Conservation (phyloP, 2,329 filamentous ascomycete species). For the Phaeosphaeria sp. region DNA sequence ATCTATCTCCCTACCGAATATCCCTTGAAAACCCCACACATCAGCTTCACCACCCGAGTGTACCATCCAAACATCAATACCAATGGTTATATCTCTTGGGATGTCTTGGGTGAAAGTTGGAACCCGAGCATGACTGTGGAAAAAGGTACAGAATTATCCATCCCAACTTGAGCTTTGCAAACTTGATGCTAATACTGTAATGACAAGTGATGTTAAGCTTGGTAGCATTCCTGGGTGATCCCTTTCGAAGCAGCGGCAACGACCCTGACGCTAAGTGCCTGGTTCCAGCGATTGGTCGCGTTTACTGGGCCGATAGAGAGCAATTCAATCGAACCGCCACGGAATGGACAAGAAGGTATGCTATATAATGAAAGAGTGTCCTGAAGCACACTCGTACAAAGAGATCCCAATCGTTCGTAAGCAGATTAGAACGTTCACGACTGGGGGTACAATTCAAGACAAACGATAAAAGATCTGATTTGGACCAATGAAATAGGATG, state of each 20-base stretch:
- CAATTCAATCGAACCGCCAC: neutral
- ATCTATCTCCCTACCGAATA: neutral
- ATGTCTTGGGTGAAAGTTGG: neutral
- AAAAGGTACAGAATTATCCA: neutral
- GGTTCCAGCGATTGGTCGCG: neutral
- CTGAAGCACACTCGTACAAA: too few species aligned
- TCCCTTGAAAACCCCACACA: neutral
- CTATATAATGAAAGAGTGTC: neutral
- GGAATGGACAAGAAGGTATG: neutral
- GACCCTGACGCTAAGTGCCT: neutral
- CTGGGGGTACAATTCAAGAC: too few species aligned
- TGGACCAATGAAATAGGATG: neutral
- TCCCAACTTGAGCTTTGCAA: too few species aligned
- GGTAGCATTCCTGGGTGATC: neutral
- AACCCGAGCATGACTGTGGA: neutral
- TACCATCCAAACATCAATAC: constrained; percentile 1
- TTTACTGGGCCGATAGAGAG: neutral
- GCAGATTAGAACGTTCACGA: too few species aligned
- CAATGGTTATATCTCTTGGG: neutral
- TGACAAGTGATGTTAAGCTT: neutral
- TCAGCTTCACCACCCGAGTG: neutral
- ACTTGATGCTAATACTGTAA: neutral
- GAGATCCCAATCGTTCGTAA: too few species aligned
- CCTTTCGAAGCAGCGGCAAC: neutral
- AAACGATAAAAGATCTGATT: neutral